Evolutionary conservation across 805 yeast genomes (phyloP).

Genomic region (Pichia membranifaciens): DNA sequence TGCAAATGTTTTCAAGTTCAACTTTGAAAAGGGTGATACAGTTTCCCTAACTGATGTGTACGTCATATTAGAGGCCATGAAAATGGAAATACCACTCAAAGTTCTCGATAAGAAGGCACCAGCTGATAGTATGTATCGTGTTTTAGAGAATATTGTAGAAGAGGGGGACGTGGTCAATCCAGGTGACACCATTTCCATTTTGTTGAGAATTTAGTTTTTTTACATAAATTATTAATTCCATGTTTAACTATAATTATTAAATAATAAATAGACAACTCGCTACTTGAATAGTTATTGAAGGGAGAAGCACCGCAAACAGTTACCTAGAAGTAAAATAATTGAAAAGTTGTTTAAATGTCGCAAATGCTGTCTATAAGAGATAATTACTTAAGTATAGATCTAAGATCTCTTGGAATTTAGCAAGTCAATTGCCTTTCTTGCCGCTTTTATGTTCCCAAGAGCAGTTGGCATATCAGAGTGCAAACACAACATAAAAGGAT

Average conservation of each 20-base stretch:
- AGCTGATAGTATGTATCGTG: slow-evolving; percentile 15
- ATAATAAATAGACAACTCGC: too few species aligned
- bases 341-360: too few species aligned
- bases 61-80: slow-evolving; percentile 32
- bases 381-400: not conserved
- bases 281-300: too few species aligned
- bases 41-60: slow-evolving; percentile 20
- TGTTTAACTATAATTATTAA: too few species aligned
- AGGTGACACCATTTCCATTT: slow-evolving; percentile 22
- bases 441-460: slow-evolving; percentile 27
- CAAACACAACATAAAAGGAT: slow-evolving; percentile 31
- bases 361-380: too few species aligned
- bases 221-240: too few species aligned
- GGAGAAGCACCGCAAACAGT: too few species aligned
- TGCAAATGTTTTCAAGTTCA: slow-evolving; percentile 31
- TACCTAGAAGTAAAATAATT: too few species aligned
- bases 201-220: slow-evolving; percentile 1
- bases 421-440: slow-evolving; percentile 29
- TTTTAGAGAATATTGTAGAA: slow-evolving; percentile 26
- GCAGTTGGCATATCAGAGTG: slow-evolving; percentile 37
- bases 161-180: slow-evolving; percentile 32
- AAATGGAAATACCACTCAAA: slow-evolving; percentile 32
- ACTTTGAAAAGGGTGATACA: slow-evolving; percentile 21
- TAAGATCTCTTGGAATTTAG: slow-evolving; percentile 16
- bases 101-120: slow-evolving; percentile 17